These are phyloP conservation scores for Onygenales sp. DNA, from an alignment of 2,329 filamentous ascomycete genomes.

Conservation along the genomic window DNA sequence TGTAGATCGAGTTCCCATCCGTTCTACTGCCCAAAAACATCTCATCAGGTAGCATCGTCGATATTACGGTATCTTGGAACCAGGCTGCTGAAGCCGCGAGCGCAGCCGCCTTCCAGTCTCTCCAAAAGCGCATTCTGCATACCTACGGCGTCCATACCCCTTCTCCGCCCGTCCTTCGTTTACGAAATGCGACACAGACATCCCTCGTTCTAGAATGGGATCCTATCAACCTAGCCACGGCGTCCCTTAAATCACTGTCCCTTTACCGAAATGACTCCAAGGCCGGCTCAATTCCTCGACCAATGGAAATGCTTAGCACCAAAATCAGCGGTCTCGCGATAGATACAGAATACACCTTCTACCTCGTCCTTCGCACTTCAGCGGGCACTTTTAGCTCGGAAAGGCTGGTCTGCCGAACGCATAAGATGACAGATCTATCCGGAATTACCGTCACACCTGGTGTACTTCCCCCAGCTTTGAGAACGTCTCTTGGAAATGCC, in stretches of 20 bases:
- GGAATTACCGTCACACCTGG: slow-evolving; percentile 93
- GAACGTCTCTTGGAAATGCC: slow-evolving; percentile 63
- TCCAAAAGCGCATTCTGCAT: slow-evolving; percentile 82
- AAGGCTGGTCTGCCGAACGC: slow-evolving; percentile 75
- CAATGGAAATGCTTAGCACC: slow-evolving; percentile 79
- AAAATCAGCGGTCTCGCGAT: slow-evolving; percentile 96
- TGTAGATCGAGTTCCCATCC: slow-evolving; percentile 93
- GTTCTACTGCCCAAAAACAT: slow-evolving; percentile 94
- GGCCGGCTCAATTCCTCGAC: slow-evolving; percentile 85
- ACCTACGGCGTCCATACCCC: slow-evolving; percentile 79
- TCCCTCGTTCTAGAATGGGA: slow-evolving; percentile 98
- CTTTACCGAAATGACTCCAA: slow-evolving; percentile 95
- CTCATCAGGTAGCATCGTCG: slow-evolving; percentile 90
- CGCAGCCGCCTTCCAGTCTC: slow-evolving; percentile 64
- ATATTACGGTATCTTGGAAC: slow-evolving; percentile 92
- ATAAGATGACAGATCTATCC: slow-evolving; percentile 97
- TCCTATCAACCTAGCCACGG: slow-evolving; percentile 82
- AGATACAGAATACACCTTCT: slow-evolving; percentile 92
- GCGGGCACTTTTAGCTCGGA: slow-evolving; percentile 82
- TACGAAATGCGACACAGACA: slow-evolving; percentile 97
- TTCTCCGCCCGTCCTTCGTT: slow-evolving; percentile 67
- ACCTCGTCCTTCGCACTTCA: slow-evolving; percentile 80
- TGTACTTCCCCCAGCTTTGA: slow-evolving; percentile 62
- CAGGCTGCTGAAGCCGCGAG: slow-evolving; percentile 64
- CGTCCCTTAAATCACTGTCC: slow-evolving; percentile 78